Conservation (phyloP, 805 yeast species). For the Candida oleophila region DNA sequence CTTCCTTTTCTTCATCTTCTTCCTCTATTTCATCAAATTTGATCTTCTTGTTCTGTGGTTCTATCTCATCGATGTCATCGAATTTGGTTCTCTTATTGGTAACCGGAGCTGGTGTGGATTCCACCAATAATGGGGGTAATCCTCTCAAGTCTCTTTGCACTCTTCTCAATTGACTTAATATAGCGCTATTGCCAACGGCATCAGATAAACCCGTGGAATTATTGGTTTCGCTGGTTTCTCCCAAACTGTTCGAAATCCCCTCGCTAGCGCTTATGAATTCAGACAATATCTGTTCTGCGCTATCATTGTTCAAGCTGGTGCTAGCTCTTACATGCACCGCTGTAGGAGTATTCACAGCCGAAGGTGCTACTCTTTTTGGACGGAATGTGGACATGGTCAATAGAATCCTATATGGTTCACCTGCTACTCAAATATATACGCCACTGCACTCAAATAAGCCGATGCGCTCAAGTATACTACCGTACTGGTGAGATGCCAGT, state of each 20-base stretch:
- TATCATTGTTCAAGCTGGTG: conserved; percentile 31
- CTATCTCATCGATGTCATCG: conserved; percentile 12
- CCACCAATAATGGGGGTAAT: conserved; percentile 57
- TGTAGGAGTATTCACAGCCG: conserved; percentile 50
- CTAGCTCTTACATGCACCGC: conserved; percentile 30
- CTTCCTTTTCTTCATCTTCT: conserved; percentile 21
- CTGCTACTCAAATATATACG: too few species aligned
- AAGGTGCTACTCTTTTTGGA: conserved; percentile 40
- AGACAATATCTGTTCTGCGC: conserved; percentile 47
- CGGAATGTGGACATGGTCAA: conserved; percentile 34
- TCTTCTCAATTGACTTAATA: conserved; percentile 63
- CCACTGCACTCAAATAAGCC: too few species aligned
- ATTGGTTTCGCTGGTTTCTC: conserved; percentile 12
- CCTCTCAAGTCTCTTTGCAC: conserved; percentile 79
- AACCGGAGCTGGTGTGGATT: conserved; percentile 11
- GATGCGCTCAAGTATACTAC: too few species aligned
- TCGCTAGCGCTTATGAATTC: conserved; percentile 43
- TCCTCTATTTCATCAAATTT: conserved; percentile 28
- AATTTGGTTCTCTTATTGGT: conserved; percentile 16
- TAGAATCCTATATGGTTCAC: too few species aligned
- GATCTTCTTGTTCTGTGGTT: conserved; percentile 20
- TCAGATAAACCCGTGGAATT: conserved; percentile 27
- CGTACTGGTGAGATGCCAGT: too few species aligned
- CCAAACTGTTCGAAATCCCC: conserved; percentile 25
- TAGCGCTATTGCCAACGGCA: conserved; percentile 33